phyloP scores from a whole-genome alignment of 2,329 filamentous ascomycete species.

The Xylariomycetidae sp. region DNA sequence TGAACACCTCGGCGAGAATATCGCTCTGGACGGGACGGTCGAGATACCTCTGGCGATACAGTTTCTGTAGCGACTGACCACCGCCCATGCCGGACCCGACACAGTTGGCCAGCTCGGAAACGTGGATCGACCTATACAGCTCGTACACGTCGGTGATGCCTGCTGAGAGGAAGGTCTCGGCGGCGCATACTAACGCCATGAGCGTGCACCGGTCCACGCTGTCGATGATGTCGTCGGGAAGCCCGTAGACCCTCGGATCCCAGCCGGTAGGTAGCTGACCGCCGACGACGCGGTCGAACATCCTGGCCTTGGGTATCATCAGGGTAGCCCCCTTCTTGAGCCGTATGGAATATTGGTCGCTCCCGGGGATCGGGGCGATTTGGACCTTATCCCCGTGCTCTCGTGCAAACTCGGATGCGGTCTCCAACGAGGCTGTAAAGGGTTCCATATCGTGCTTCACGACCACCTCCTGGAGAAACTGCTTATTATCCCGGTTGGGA shows the following conservation, averaged over 20 bases:
- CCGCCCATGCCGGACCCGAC: conserved; percentile 30
- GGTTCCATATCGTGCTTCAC: conserved; percentile 27
- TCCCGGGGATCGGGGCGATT: conserved; percentile 10
- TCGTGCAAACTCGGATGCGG: conserved; percentile 25
- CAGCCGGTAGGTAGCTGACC: conserved; percentile 32
- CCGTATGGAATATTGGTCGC: conserved; percentile 18
- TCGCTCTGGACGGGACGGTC: conserved; percentile 28
- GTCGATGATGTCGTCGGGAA: conserved; percentile 29
- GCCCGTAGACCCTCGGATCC: conserved; percentile 29
- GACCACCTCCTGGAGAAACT: conserved; percentile 29
- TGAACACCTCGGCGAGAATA: conserved; percentile 30
- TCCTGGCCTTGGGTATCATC: conserved; percentile 26
- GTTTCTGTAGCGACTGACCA: conserved; percentile 16
- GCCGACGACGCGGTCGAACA: conserved; percentile 23
- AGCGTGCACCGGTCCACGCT: conserved; percentile 31
- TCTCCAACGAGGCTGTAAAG: conserved; percentile 26
- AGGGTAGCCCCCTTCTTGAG: conserved; percentile 28
- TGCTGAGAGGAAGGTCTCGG: conserved; percentile 29
- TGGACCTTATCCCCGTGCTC: conserved; percentile 28
- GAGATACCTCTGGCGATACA: conserved; percentile 26
- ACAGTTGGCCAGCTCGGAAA: conserved; percentile 30
- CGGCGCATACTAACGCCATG: conserved; percentile 25
- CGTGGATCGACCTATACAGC: conserved; percentile 28
- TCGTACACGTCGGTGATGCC: conserved; percentile 28
- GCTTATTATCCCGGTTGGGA: conserved; percentile 19